phyloP scores from a whole-genome alignment of 306 rosid species.

The Inga laurina region DNA sequence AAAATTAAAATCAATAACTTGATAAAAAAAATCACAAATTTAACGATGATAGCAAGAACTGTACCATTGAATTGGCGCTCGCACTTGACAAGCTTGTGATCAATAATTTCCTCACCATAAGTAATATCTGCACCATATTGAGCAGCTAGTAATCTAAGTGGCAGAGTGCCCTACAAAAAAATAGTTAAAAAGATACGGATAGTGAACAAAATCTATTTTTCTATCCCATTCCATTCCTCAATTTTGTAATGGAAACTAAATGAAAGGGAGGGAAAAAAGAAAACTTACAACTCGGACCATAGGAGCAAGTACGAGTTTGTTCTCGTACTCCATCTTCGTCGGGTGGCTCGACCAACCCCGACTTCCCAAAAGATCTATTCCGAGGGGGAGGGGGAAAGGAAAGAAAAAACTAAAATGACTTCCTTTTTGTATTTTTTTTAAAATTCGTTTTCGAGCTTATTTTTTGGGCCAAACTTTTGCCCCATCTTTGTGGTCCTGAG shows the following conservation, averaged over 20 bases:
- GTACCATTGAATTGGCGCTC: conserved; percentile 81
- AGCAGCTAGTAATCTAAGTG: conserved; percentile 81
- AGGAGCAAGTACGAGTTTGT: conserved; percentile 85
- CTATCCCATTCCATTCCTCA: background rate
- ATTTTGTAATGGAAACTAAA: conserved; percentile 8
- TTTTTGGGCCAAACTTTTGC: background rate
- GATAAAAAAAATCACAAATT: background rate
- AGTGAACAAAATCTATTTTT: background rate
- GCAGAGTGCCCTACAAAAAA: conserved; percentile 75
- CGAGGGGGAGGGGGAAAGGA: background rate
- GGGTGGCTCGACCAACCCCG: conserved; percentile 31
- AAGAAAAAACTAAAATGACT: background rate
- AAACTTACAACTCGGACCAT: conserved; percentile 95
- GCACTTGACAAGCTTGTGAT: conserved; percentile 82
- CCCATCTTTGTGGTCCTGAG: background rate
- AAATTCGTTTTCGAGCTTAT: background rate
- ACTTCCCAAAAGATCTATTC: background rate
- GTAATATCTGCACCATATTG: conserved; percentile 85
- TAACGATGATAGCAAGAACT: background rate
- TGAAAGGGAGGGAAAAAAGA: background rate
- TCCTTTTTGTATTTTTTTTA: background rate
- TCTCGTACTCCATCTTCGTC: conserved; percentile 68
- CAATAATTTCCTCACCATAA: conserved; percentile 86
- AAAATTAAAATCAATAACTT: background rate
- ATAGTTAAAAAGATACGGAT: background rate